A percentile compares a stretch with the other conserved stretches of the same genome.
These are phyloP conservation scores for Pleurotus sapidus DNA, from an alignment of 768 basidiomycete genomes.

Conservation along the genomic window DNA sequence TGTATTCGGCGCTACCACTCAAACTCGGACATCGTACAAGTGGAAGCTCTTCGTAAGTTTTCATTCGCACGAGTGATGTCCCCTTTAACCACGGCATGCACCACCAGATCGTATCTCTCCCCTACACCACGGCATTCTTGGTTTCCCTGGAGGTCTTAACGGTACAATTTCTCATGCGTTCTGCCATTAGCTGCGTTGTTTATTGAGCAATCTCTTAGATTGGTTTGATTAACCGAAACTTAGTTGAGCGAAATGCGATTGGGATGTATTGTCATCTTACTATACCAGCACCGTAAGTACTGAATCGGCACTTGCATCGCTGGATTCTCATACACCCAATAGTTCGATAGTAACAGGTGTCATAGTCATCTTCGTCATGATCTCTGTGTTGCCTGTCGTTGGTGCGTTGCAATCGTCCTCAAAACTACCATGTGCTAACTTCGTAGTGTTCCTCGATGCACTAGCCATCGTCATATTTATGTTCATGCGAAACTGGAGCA, in stretches of 20 bases:
- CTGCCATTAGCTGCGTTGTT: too few relatives aligned
- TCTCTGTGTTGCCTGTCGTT: conserved; percentile 14
- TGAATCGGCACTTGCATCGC: neutral
- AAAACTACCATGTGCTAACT: too few relatives aligned
- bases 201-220: neutral
- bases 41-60: conserved; percentile 3
- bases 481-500: conserved; percentile 12
- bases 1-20: neutral
- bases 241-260: conserved; percentile 10
- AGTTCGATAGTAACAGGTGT: conserved; percentile 6
- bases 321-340: neutral
- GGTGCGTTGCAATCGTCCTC: conserved; percentile 6
- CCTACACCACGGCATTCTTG: conserved; percentile 7
- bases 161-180: neutral
- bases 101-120: conserved; percentile 7
- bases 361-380: conserved; percentile 8
- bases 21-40: conserved; percentile 4
- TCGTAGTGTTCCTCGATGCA: neutral
- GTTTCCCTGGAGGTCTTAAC: conserved; percentile 4
- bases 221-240: conserved; percentile 5
- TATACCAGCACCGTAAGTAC: conserved; percentile 11
- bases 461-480: conserved; percentile 14
- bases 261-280: conserved; percentile 16
- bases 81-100: neutral
- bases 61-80: neutral